Base-by-base conservation (phyloP, 2,329 filamentous ascomycete species). In the Emergomyces orientalis region DNA sequence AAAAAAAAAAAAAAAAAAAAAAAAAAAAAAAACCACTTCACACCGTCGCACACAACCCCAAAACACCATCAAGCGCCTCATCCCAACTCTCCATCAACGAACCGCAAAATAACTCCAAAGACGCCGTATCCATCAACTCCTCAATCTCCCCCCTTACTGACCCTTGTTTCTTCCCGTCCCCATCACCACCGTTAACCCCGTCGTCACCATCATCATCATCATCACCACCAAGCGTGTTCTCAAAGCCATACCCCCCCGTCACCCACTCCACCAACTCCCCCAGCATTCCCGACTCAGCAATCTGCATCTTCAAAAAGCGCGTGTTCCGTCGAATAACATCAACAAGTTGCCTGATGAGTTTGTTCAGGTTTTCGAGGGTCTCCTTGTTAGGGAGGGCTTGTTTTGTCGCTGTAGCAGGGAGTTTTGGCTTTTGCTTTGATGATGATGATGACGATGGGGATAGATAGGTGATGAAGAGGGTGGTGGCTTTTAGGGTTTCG, bases 81-180 rank as follows among this genome's bases (percentile, higher is more conserved):
- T 79, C 77, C 78, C 78, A 80, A 66, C 78, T 79, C 63, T 79
- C 77, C 71, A 75, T 78, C 66, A 80, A 67, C 39, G 71, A 70
- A n/a, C 75, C 77, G 63, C 75, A 77, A 67, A 78, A 75, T 25
- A 78, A 62, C 67, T 79, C 78, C 63, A 79, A 64, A 3, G 70
- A 71, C 11, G 75, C 71, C 58, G 71, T 70, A 61, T 76, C 76
- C 45, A 77, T 65, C 37, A 73, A 68, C 27, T 72, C 69, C 41
- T 75, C 74, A 32, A 79, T 63, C 59, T 73, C 70, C 17, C 9
- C 30, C 51, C 9, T 60, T 22, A 51, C 60, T 11, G 27, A 49
- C 7, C 37, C 37, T 22, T 49, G 63, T 14, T 30, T 25, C 30
- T 60, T 66, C 57, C 72, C 70, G 34, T 66, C 65, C 19, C 64